A percentile compares a stretch with the other conserved stretches of the same genome.
Conservation (phyloP, 176 grass and related monocot species). For the Areca catechu region DNA sequence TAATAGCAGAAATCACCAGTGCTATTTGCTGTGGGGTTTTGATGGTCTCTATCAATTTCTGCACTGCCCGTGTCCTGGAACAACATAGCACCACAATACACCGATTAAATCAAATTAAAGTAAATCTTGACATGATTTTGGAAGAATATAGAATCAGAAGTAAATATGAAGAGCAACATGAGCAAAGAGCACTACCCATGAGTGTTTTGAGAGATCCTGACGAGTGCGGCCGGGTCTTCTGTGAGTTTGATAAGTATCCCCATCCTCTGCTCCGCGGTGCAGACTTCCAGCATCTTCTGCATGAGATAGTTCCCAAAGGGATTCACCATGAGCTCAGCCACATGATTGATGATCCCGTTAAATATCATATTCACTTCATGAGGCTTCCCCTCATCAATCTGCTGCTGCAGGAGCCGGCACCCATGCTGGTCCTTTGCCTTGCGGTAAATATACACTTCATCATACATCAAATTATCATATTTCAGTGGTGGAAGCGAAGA, state of each 20-base stretch:
- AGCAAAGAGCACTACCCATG: slow-evolving; percentile 61
- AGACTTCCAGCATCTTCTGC: slow-evolving; percentile 69
- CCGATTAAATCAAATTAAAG: too few species aligned
- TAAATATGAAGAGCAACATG: not conserved
- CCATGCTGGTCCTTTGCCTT: slow-evolving; percentile 74
- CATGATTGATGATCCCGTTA: slow-evolving; percentile 60
- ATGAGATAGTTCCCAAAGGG: slow-evolving; percentile 80
- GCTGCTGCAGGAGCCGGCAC: slow-evolving; percentile 58
- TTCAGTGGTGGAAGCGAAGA: slow-evolving; percentile 20
- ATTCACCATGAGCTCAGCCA: slow-evolving; percentile 59
- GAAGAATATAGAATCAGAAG: too few species aligned
- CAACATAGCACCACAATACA: not conserved
- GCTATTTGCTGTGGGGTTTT: slow-evolving; percentile 18
- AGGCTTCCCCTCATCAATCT: slow-evolving; percentile 48
- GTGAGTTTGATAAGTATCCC: slow-evolving; percentile 36
- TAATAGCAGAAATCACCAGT: slow-evolving; percentile 47
- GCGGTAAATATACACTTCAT: slow-evolving; percentile 49
- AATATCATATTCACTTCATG: slow-evolving; percentile 48
- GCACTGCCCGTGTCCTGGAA: not conserved
- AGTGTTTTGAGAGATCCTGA: slow-evolving; percentile 51
- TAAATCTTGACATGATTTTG: too few species aligned
- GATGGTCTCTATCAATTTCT: not conserved
- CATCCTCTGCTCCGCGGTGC: slow-evolving; percentile 60
- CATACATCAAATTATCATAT: slow-evolving; percentile 45
- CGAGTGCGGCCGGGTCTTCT: slow-evolving; percentile 35